Conservation (phyloP, 2,329 filamentous ascomycete species). For the Colletotrichum eleusines region DNA sequence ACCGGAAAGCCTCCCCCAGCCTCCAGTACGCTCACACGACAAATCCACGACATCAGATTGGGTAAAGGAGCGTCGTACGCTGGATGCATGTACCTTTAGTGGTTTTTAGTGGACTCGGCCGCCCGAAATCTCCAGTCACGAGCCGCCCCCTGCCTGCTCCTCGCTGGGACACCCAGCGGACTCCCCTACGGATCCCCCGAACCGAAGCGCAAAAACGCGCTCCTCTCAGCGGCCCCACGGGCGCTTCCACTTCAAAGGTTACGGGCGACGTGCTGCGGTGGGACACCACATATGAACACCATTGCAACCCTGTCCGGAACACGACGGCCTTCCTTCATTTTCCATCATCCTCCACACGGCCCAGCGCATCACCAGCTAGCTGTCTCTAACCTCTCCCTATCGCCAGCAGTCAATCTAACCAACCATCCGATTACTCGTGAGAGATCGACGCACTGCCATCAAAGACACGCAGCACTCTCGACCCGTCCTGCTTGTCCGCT, state of each 20-base stretch:
- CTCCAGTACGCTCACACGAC: slow-evolving; percentile 37
- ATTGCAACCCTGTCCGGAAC: slow-evolving; percentile 42
- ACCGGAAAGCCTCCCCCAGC: slow-evolving; percentile 24
- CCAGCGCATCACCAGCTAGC: slow-evolving; percentile 30
- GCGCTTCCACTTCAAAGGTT: slow-evolving; percentile 26
- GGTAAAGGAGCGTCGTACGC: slow-evolving; percentile 29
- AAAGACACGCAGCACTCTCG: background rate
- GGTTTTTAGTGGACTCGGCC: slow-evolving; percentile 37
- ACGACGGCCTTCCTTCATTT: slow-evolving; percentile 40
- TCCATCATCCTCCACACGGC: slow-evolving; percentile 34
- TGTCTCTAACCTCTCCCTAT: slow-evolving; percentile 3
- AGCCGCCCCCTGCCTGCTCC: slow-evolving; percentile 25
- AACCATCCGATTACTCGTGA: background rate
- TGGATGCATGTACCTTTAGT: slow-evolving; percentile 37
- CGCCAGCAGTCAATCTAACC: slow-evolving; percentile 14
- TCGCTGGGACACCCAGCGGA: slow-evolving; percentile 20
- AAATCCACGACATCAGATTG: slow-evolving; percentile 35
- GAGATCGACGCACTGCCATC: slow-evolving; percentile 17
- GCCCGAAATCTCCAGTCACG: slow-evolving; percentile 35
- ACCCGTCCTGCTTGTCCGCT: slow-evolving; percentile 4
- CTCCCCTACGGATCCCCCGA: slow-evolving; percentile 30
- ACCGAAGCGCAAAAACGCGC: slow-evolving; percentile 33
- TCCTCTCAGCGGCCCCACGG: slow-evolving; percentile 38
- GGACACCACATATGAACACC: slow-evolving; percentile 41
- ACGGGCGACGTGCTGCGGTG: slow-evolving; percentile 22